Evolutionary conservation across 1,139 yeast species (phyloP).

Genomic region (Saccharomyces hybrid): DNA sequence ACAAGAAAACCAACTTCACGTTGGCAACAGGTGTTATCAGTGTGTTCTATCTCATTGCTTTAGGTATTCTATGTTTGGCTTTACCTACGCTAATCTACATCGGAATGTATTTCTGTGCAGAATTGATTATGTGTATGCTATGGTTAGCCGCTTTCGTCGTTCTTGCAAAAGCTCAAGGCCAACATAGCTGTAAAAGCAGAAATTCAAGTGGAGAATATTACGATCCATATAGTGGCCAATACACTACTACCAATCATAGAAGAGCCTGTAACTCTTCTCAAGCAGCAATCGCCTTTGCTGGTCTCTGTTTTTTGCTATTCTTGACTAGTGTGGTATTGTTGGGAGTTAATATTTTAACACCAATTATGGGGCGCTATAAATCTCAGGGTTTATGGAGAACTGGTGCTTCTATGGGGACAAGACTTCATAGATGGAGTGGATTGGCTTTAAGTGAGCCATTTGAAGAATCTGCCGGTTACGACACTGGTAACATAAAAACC

Average conservation of each 20-base stretch:
- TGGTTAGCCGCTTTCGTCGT: conserved; percentile 27
- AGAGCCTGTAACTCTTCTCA: conserved; percentile 28
- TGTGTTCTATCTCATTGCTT: conserved; percentile 14
- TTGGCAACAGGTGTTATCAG: conserved; percentile 24
- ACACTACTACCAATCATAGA: conserved; percentile 11
- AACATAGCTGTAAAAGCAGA: conserved; percentile 14
- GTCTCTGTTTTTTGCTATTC: conserved; percentile 26
- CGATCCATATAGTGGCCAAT: conserved; percentile 17
- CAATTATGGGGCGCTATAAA: conserved; percentile 17
- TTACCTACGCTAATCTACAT: conserved; percentile 14
- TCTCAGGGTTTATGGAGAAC: conserved; percentile 17
- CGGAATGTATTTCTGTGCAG: conserved; percentile 18
- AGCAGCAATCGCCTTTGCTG: conserved; percentile 34
- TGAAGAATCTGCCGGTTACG: background rate
- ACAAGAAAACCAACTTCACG: conserved; percentile 22
- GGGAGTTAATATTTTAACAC: conserved; percentile 27
- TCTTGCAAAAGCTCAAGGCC: conserved; percentile 20
- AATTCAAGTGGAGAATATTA: conserved; percentile 12
- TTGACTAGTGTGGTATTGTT: conserved; percentile 20
- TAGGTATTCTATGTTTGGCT: conserved; percentile 8
- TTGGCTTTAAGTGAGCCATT: conserved; percentile 11
- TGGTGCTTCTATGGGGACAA: conserved; percentile 15
- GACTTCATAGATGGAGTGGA: conserved; percentile 14
- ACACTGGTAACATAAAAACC: background rate
- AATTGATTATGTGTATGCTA: conserved; percentile 17